A percentile compares a stretch with the other conserved stretches of the same genome.
These are phyloP conservation scores for Heterobasidion annosum DNA, from an alignment of 1,284 basidiomycete species.

Conservation along the genomic window DNA sequence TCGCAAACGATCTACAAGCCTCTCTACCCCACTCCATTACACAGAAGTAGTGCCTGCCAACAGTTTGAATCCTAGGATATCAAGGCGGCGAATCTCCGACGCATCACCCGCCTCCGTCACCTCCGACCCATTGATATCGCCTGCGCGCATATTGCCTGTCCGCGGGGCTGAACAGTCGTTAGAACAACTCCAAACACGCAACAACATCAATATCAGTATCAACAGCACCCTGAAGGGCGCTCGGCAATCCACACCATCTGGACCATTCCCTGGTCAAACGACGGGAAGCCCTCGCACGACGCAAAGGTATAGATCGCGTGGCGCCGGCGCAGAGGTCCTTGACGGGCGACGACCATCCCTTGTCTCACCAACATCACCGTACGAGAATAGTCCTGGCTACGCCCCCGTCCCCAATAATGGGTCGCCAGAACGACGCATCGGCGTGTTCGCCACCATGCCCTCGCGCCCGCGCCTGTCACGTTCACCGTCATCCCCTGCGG, in stretches of 20 bases:
- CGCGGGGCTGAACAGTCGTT: slow-evolving; percentile 28
- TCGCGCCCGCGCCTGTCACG: slow-evolving; percentile 36
- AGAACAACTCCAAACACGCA: slow-evolving; percentile 19
- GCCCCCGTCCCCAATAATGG: slow-evolving; percentile 8
- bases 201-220: not conserved
- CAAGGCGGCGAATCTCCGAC: slow-evolving; percentile 7
- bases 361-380: slow-evolving; percentile 6
- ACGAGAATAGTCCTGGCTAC: slow-evolving; percentile 10
- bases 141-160: not conserved
- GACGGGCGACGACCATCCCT: slow-evolving; percentile 5
- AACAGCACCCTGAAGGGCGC: not conserved
- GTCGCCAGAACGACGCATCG: slow-evolving; percentile 10
- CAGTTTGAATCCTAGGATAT: slow-evolving; percentile 12
- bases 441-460: slow-evolving; percentile 16
- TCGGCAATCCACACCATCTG: not conserved
- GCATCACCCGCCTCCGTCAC: slow-evolving; percentile 7
- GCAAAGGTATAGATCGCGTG: not conserved
- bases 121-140: not conserved
- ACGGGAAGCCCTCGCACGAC: not conserved
- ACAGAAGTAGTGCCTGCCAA: slow-evolving; percentile 4
- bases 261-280: not conserved
- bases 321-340: not conserved
- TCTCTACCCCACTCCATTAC: slow-evolving; percentile 12
- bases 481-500: slow-evolving; percentile 30
- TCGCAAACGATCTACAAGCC: slow-evolving; percentile 9